Evolutionary conservation across 371 early-diverging fungal species (phyloP).

Genomic region (Coemansia sp.): DNA sequence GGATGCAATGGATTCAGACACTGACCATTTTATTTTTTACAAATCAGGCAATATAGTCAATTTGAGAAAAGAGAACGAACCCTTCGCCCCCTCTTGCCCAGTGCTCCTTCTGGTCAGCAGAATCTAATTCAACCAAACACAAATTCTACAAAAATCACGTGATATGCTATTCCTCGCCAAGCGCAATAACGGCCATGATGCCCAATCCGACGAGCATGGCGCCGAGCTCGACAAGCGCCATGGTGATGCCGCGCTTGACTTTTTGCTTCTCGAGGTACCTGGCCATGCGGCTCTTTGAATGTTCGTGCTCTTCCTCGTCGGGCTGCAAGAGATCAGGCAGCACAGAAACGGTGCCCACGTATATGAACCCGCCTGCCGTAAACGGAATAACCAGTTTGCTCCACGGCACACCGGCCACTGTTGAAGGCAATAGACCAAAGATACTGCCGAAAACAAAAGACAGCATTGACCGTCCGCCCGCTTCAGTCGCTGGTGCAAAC

Average conservation of each 20-base stretch:
- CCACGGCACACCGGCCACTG: constrained; percentile 57
- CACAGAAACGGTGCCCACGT: constrained; percentile 85
- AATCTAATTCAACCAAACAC: neutral
- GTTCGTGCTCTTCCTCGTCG: constrained; percentile 55
- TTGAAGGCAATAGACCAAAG: constrained; percentile 35
- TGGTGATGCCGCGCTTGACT: constrained; percentile 12
- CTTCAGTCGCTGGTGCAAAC: constrained; percentile 22
- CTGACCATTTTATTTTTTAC: constrained; percentile 1
- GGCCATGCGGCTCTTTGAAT: constrained; percentile 3
- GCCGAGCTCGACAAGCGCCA: constrained; percentile 46
- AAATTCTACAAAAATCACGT: neutral
- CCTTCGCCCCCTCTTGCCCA: neutral
- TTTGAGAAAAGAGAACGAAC: constrained; percentile 5
- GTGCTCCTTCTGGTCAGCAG: neutral
- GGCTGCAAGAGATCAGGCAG: constrained; percentile 79
- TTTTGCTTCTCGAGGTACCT: constrained; percentile 51
- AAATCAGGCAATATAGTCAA: constrained; percentile 4
- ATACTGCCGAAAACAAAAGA: constrained; percentile 19
- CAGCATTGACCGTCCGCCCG: constrained; percentile 10
- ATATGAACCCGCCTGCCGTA: constrained; percentile 87
- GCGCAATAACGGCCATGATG: constrained; percentile 54
- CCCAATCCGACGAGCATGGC: constrained; percentile 54
- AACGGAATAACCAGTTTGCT: constrained; percentile 80
- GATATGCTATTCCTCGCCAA: constrained; percentile 40
- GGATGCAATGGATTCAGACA: constrained; percentile 1